Base-by-base conservation (phyloP, 140 eudicot genomes). In the Anethum foeniculum region DNA sequence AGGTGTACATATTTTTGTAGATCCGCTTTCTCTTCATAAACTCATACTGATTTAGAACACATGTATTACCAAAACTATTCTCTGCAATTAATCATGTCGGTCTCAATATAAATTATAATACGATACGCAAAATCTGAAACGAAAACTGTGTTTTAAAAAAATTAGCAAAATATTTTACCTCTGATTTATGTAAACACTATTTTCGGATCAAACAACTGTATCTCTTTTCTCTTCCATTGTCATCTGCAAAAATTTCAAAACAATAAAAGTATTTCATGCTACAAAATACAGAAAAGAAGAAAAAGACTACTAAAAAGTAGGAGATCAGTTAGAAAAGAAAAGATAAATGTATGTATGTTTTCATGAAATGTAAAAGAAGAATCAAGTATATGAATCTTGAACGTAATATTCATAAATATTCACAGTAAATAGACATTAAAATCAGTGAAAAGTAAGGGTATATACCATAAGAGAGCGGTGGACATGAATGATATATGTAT, bases 1-100 rank as follows among this genome's bases (percentile, higher is more conserved):
- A 51, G 79, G 44, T 39, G 41, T 25, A 51, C 54, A 49, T 51
- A 85, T 74, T 62, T 73, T 67, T 79, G 60, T 51, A 79, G 86
- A 82, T 86, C 86, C 80, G 46, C 43, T 7, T 83, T 58, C 32
- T 25, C 69, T 49, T 39, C 1, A 11, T 6, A 75, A 46, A 46
- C 12, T 36, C 30, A 39, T 52, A 56, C 38, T 74, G 11, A 28
- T 6, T 5, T 19, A n/a, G 28, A 46, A 49, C 25, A 28, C 60
- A 36, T 36, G 27, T 3, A 52, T 52, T 3, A 16, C 23, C n/a
- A n/a, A 51, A 51, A 14, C 16, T 51, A 18, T 51, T 51, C 60
- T 51, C 60, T 18, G 4, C 28, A 23, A 23, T 58, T 23, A 58
- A 19, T 58, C 67, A 5, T 21, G 12, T 58, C 32, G 3, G 67